Conservation (phyloP, 176 grass and related monocot species). For the Triticum turgidum region DNA sequence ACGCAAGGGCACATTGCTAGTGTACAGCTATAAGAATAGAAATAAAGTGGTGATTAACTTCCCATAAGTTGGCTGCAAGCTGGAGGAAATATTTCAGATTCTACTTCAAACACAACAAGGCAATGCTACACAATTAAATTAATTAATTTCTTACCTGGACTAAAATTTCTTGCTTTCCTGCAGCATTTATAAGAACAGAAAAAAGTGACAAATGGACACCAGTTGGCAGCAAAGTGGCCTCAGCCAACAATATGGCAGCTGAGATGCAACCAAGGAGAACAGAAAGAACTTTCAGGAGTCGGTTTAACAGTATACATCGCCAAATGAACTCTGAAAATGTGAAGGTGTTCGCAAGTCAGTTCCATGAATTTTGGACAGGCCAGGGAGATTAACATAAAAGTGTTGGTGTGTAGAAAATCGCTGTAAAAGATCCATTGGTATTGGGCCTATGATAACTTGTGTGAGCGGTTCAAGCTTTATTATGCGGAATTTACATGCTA, state of each 20-base stretch:
- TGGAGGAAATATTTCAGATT: not conserved
- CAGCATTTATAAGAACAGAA: slow-evolving; percentile 90
- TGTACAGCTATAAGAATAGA: not conserved
- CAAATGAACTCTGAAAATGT: slow-evolving; percentile 87
- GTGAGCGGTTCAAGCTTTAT: not conserved
- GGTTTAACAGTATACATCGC: slow-evolving; percentile 88
- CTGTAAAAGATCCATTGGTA: not conserved
- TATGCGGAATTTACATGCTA: not conserved
- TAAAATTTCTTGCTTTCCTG: slow-evolving; percentile 80
- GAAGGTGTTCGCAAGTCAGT: slow-evolving; percentile 7
- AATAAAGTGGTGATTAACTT: not conserved
- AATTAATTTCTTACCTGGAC: slow-evolving; percentile 72
- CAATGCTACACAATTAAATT: not conserved
- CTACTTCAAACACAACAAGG: not conserved
- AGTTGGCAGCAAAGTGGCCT: slow-evolving; percentile 92
- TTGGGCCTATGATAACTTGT: not conserved
- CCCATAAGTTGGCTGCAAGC: not conserved
- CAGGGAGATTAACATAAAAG: not conserved
- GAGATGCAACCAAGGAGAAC: slow-evolving; percentile 79
- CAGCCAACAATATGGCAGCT: slow-evolving; percentile 92
- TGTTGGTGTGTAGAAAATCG: not conserved
- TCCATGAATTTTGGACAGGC: not conserved
- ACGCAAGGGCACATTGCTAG: too few species aligned
- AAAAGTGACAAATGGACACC: slow-evolving; percentile 95
- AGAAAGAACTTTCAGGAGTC: slow-evolving; percentile 77